Percentiles rank a stretch among this genome's conserved stretches.
Evolutionary conservation across 129 eudicot genomes (phyloP).

Genomic region (Gnaphalium uliginosum): DNA sequence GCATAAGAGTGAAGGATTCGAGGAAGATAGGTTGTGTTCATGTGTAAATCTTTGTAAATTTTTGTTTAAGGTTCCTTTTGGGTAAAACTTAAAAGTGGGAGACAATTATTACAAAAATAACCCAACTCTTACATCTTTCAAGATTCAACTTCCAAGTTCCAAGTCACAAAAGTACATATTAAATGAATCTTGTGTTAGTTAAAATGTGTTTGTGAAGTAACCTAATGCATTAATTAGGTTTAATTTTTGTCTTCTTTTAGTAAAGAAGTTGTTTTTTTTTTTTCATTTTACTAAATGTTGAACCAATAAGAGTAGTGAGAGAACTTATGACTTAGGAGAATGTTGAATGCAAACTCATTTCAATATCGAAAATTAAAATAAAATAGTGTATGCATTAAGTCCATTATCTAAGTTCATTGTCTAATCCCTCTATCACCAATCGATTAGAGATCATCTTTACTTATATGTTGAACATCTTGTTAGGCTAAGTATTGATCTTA

Average conservation of each 20-base stretch:
- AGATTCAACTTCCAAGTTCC: neutral
- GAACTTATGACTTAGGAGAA: neutral
- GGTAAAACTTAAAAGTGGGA: neutral
- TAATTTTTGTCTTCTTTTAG: neutral
- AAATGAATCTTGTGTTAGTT: neutral
- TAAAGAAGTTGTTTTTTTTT: neutral
- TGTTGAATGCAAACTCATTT: no score
- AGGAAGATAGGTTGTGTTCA: neutral
- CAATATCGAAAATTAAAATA: no score
- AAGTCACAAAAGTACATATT: neutral
- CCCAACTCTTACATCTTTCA: constrained; percentile 7
- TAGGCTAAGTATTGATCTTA: no score
- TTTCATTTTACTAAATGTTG: neutral
- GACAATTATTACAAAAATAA: neutral
- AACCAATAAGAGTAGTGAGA: neutral
- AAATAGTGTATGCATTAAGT: no score
- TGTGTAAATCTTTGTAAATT: neutral
- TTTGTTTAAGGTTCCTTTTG: constrained; percentile 10
- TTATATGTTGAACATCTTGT: no score
- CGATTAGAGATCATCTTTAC: no score
- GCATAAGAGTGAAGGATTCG: neutral
- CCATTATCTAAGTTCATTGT: no score
- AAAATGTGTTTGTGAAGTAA: neutral
- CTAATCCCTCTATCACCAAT: no score
- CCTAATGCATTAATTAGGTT: neutral